These are phyloP conservation scores for Chaetomidium leptoderma DNA, from an alignment of 495 filamentous ascomycete species.

Conservation along the genomic window DNA sequence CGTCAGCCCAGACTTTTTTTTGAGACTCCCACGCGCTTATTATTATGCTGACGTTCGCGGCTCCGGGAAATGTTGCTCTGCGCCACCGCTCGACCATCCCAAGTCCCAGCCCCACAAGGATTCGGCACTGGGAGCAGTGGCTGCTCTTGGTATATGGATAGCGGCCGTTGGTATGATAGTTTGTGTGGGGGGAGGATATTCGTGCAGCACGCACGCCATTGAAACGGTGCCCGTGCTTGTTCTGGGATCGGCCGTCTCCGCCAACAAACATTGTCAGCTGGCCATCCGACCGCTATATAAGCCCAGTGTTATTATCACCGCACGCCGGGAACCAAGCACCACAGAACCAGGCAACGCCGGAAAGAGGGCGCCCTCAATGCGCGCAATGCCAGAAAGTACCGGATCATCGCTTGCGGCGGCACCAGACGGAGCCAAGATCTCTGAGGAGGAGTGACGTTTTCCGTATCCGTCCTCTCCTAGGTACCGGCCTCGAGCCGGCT, in stretches of 20 bases:
- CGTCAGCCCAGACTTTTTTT: not conserved
- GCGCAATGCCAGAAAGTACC: conserved; percentile 19
- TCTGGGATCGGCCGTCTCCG: not conserved
- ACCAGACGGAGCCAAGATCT: not conserved
- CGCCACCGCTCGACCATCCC: not conserved
- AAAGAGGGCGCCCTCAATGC: conserved; percentile 3
- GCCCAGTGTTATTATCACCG: conserved; percentile 17
- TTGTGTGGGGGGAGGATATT: not conserved
- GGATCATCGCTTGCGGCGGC: conserved; percentile 17
- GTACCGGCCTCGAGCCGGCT: not conserved
- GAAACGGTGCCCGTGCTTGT: no score
- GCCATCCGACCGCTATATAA: conserved; percentile 18
- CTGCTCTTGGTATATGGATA: no score
- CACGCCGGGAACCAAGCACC: conserved; percentile 11
- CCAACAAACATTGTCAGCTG: conserved; percentile 16
- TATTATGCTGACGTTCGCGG: not conserved
- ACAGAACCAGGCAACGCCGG: conserved; percentile 2
- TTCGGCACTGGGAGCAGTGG: no score
- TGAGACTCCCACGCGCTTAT: not conserved
- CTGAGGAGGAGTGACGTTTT: not conserved
- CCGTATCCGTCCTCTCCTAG: not conserved
- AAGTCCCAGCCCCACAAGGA: not conserved
- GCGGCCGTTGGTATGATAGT: no score
- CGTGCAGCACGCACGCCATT: not conserved
- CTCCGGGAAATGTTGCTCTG: not conserved